Conservation (phyloP, 768 basidiomycete species). For the Mycena albidolilacea region DNA sequence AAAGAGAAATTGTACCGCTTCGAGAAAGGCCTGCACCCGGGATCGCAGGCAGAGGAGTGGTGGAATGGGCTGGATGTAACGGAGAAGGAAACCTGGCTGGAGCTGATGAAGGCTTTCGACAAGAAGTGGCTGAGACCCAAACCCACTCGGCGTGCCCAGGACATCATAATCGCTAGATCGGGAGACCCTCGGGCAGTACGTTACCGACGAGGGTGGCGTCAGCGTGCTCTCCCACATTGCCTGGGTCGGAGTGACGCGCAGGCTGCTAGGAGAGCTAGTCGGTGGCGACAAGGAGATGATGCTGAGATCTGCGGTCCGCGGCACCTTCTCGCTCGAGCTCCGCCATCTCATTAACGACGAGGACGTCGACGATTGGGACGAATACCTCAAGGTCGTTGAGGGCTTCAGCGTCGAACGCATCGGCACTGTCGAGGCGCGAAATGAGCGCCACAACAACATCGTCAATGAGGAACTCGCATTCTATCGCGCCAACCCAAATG, state of each 20-base stretch:
- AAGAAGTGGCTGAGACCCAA: slow-evolving; percentile 24
- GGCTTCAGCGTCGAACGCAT: neutral
- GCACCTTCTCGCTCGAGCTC: slow-evolving; percentile 15
- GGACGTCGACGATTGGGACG: slow-evolving; percentile 2
- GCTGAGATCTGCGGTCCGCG: slow-evolving; percentile 7
- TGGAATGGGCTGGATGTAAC: neutral
- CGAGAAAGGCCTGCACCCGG: slow-evolving; percentile 17
- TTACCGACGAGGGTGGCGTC: slow-evolving; percentile 2
- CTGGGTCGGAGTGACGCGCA: slow-evolving; percentile 1
- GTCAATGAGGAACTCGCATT: neutral
- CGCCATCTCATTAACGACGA: slow-evolving; percentile 4
- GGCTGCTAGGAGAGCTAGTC: neutral
- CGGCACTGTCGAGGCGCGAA: no score
- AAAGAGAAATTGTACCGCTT: slow-evolving; percentile 21
- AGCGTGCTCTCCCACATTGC: slow-evolving; percentile 6
- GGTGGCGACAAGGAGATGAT: slow-evolving; percentile 22
- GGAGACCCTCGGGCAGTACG: neutral
- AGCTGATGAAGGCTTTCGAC: slow-evolving; percentile 15
- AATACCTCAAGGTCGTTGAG: slow-evolving; percentile 23
- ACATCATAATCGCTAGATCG: slow-evolving; percentile 1
- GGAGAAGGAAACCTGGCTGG: slow-evolving; percentile 9
- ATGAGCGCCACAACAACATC: slow-evolving; percentile 1
- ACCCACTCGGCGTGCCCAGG: neutral
- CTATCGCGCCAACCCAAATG: neutral
- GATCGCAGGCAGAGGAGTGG: slow-evolving; percentile 24